A percentile compares a stretch with the other conserved stretches of the same genome.
phyloP scores from a whole-genome alignment of 768 basidiomycete genomes.

The Rhizopogon roseolus region DNA sequence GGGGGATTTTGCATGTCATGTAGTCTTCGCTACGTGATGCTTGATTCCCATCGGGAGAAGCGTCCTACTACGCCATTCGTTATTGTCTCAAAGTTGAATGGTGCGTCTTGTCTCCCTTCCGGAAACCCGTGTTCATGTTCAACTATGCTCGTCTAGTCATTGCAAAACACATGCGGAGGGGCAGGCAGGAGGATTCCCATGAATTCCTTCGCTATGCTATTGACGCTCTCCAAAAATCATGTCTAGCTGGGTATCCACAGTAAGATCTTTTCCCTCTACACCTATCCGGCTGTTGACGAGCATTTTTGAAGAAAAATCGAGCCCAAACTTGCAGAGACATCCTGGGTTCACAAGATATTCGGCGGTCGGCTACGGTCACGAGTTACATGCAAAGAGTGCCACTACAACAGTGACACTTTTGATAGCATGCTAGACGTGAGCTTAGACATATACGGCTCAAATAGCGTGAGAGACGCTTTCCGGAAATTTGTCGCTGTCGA shows the following conservation, averaged over 20 bases:
- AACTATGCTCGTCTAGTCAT: conserved; percentile 51
- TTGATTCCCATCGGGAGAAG: conserved; percentile 43
- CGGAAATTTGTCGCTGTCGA: conserved; percentile 81
- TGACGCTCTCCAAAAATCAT: conserved; percentile 85
- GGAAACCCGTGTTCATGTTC: conserved; percentile 5
- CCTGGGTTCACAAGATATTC: conserved; percentile 93
- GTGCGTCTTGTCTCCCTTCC: conserved; percentile 37
- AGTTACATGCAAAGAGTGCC: conserved; percentile 79
- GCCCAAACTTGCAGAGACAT: conserved; percentile 71
- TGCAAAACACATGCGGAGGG: conserved; percentile 84
- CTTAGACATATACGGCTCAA: conserved; percentile 72
- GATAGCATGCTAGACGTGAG: conserved; percentile 93
- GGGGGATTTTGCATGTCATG: conserved; percentile 78
- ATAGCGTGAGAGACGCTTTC: conserved; percentile 65
- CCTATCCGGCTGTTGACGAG: conserved; percentile 10
- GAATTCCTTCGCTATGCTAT: conserved; percentile 95
- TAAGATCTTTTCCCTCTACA: conserved; percentile 30
- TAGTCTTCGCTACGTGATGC: conserved; percentile 52
- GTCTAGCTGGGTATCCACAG: conserved; percentile 68
- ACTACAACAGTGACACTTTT: conserved; percentile 90
- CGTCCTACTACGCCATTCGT: conserved; percentile 56
- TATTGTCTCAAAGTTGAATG: conserved; percentile 65
- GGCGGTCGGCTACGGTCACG: conserved; percentile 90
- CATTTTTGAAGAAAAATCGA: conserved; percentile 54
- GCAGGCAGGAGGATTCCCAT: conserved; percentile 97